A percentile compares a stretch with the other conserved stretches of the same genome.
Evolutionary conservation across 1,284 basidiomycete genomes (phyloP).

Genomic region (Moniliella sp.): DNA sequence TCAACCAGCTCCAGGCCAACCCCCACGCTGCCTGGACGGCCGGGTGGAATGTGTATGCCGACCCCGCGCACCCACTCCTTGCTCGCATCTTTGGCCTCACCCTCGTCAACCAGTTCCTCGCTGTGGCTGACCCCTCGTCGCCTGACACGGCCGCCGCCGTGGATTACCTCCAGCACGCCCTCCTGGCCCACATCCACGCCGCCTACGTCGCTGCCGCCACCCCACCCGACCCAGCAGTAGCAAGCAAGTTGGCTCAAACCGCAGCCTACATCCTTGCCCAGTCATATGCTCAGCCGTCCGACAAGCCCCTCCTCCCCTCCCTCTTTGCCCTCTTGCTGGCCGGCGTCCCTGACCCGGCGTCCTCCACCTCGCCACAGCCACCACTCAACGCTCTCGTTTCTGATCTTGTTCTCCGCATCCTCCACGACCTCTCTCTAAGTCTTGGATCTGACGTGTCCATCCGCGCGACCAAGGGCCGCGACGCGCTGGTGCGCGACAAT

Average conservation of each 20-base stretch:
- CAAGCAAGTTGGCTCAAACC: slow-evolving; percentile 97
- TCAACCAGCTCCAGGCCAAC: slow-evolving; percentile 53
- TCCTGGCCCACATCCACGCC: slow-evolving; percentile 19
- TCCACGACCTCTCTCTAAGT: slow-evolving; percentile 28
- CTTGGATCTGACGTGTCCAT: slow-evolving; percentile 30
- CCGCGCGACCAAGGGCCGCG: slow-evolving; percentile 21
- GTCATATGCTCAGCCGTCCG: slow-evolving; percentile 64
- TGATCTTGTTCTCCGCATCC: slow-evolving; percentile 36
- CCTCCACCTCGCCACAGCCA: slow-evolving; percentile 53
- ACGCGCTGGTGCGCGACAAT: slow-evolving; percentile 28
- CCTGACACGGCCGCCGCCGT: slow-evolving; percentile 17
- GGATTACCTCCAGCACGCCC: slow-evolving; percentile 21
- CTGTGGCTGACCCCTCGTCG: not conserved
- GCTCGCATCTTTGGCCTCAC: not conserved
- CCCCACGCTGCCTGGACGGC: slow-evolving; percentile 51
- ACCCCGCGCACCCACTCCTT: slow-evolving; percentile 25
- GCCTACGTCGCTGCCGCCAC: slow-evolving; percentile 12
- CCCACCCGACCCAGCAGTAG: slow-evolving; percentile 43
- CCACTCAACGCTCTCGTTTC: slow-evolving; percentile 73
- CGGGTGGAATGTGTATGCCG: slow-evolving; percentile 25
- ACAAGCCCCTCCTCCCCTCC: slow-evolving; percentile 48
- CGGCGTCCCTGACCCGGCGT: slow-evolving; percentile 36
- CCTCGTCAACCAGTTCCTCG: not conserved
- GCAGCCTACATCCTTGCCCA: slow-evolving; percentile 78
- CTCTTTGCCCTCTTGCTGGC: slow-evolving; percentile 29